Base-by-base conservation (phyloP, 2,329 filamentous ascomycete species). In the Xenosphaeropsis pyriputrescens region DNA sequence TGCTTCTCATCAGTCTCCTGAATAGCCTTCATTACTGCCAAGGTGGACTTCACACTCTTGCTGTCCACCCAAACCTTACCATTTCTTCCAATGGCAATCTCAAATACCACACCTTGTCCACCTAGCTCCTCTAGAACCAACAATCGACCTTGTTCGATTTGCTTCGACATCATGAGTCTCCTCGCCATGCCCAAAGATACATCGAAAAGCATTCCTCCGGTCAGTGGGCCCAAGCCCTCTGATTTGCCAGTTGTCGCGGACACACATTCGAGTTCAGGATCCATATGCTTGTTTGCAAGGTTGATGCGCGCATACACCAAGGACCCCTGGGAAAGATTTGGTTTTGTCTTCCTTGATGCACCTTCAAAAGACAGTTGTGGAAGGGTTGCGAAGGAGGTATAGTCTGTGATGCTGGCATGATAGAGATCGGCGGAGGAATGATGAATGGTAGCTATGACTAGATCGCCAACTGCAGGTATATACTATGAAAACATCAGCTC, bases 331-430 rank as follows among this genome's bases (percentile, higher is more conserved):
- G 68, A 64, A 32, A 96, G 71, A 45, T 84, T 70, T 0, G 91
- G 91, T 1, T 88, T 72, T 2, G 85, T 94, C 63, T 96, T 96
- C 59, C 88, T 91, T 33, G 81, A 85, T 14, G 86, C 91, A 45
- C 78, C 77, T 59, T 96, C 89, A 57, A 98, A 98, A n/a, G 86
- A 75, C 15, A 96, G 70, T 47, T 93, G 83, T 0, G 84, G 85
- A 1, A 96, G 75, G 14, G 83, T 65, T 1, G 83, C 85, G 41
- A 71, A 61, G 2, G 67, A 53, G 4, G 71, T 70, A 53, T 76
- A 70, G 39, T 75, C 67, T 18, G 84, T 80, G 38, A 96, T 68
- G 47, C 70, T 68, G 57, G 86, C 86, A 58, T 82, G 78, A 67
- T 84, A 95, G 55, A 73, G 71, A 49, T 96, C 91, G 40, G 69